Evolutionary conservation across 345 rosid species (phyloP).

Genomic region (Schrenkiella parvula): DNA sequence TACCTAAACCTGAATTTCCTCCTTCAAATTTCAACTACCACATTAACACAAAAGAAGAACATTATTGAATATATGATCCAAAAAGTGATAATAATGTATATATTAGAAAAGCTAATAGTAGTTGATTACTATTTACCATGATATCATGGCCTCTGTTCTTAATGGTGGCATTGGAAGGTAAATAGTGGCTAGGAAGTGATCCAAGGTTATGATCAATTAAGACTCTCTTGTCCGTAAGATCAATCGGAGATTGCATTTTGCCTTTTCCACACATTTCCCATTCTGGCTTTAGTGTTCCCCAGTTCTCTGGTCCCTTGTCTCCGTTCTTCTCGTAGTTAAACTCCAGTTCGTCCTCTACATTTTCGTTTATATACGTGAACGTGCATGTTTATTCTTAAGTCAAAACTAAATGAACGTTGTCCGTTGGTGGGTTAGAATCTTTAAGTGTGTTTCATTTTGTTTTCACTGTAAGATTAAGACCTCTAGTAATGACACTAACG

Average conservation of each 20-base stretch:
- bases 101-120: neutral
- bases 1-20: conserved; percentile 44
- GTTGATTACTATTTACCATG: conserved; percentile 45
- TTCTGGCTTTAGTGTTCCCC: conserved; percentile 68
- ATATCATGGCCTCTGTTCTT: conserved; percentile 85
- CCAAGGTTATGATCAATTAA: conserved; percentile 46
- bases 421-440: neutral
- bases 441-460: neutral
- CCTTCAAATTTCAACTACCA: conserved; percentile 47
- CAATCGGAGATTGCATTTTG: conserved; percentile 82
- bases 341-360: conserved; percentile 59
- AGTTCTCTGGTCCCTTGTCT: conserved; percentile 51
- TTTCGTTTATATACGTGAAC: neutral
- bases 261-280: conserved; percentile 68
- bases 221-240: conserved; percentile 44
- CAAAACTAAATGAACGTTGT: neutral
- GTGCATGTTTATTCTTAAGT: no score
- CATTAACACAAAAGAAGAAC: neutral
- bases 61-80: neutral
- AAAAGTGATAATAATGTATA: neutral
- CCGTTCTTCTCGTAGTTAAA: conserved; percentile 44
- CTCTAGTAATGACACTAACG: neutral
- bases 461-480: neutral
- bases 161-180: conserved; percentile 52
- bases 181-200: conserved; percentile 44